Evolutionary conservation across 139 green algal species (phyloP).

Genomic region (Coelastrella sp.): DNA sequence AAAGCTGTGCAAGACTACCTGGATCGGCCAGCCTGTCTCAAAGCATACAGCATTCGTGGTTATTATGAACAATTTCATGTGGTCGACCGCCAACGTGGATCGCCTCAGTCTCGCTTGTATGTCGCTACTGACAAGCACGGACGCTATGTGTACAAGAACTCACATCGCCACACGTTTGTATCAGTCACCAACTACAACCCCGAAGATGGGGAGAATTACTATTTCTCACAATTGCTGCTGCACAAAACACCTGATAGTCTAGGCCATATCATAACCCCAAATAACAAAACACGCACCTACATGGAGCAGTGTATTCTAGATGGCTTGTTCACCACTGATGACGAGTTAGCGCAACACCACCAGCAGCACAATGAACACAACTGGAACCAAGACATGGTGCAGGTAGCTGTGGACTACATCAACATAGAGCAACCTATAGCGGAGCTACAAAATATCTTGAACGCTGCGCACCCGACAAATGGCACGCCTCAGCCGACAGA

Average conservation of each 20-base stretch:
- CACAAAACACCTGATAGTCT: background rate
- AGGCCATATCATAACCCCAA: background rate
- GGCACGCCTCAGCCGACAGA: too few species aligned
- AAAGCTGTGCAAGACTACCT: background rate
- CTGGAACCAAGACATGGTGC: too few species aligned
- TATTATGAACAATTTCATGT: background rate
- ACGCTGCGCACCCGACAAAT: too few species aligned
- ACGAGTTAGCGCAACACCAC: too few species aligned
- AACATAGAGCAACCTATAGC: too few species aligned
- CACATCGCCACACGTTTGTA: background rate
- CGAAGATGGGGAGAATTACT: background rate
- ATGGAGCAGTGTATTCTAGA: background rate
- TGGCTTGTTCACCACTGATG: background rate
- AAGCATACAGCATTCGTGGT: background rate
- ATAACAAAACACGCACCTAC: background rate
- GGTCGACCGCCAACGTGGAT: background rate
- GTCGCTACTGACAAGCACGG: background rate
- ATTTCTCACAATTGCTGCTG: background rate
- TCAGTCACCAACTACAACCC: background rate
- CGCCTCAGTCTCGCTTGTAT: background rate
- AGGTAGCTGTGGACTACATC: too few species aligned
- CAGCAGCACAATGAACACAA: too few species aligned
- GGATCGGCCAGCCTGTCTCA: background rate
- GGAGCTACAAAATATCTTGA: too few species aligned
- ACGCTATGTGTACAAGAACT: background rate